Evolutionary conservation across 768 basidiomycete species (phyloP), one percentile per base, ranked within the genome.

Genomic region (Calocera viscosa): DNA sequence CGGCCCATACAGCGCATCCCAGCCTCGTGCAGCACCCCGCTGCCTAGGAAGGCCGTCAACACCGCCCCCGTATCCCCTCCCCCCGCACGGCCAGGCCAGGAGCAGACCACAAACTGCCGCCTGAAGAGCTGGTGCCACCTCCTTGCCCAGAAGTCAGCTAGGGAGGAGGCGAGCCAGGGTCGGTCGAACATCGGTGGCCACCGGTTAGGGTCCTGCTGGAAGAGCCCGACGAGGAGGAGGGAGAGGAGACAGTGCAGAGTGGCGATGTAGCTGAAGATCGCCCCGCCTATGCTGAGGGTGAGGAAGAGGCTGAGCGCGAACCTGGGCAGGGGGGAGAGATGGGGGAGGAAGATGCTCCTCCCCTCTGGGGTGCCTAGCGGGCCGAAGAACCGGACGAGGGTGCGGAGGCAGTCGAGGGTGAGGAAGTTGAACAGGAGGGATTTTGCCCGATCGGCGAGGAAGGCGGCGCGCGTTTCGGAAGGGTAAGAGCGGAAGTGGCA

Each of bases 111-210:
- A 74, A 91, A 89, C 0, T 84, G 87, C 70, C 84, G 82, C 8
- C 89, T 82, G 35, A 92, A 79, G 5, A 85, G 72, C 72, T 91
- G 89, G 72, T 92, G 90, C 90, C 91, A 91, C 39, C 84, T 80
- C 69, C 79, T 81, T 0, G 85, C 80, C 91, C 90, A 92, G 69
- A 92, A 84, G 24, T 78, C 76, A 71, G 87, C 85, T 73, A 92
- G 78, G 0, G 89, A 90, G 53, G 84, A 79, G 2, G 86, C 76
- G 16, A 71, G 72, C 86, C 87, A 92, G 0, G 90, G 90, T 63
- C 82, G 73, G 66, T 87, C 86, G 75, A 84, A 80, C 34, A 88
- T 74, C 0, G 90, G 90, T 5, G 90, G 88, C 89, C 89, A 91
- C 26, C 80, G 78, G 0, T 68, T 64, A 7, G 77, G 7, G 77